Base-by-base conservation (phyloP, 1,284 basidiomycete species). In the Sparassis latifolia region DNA sequence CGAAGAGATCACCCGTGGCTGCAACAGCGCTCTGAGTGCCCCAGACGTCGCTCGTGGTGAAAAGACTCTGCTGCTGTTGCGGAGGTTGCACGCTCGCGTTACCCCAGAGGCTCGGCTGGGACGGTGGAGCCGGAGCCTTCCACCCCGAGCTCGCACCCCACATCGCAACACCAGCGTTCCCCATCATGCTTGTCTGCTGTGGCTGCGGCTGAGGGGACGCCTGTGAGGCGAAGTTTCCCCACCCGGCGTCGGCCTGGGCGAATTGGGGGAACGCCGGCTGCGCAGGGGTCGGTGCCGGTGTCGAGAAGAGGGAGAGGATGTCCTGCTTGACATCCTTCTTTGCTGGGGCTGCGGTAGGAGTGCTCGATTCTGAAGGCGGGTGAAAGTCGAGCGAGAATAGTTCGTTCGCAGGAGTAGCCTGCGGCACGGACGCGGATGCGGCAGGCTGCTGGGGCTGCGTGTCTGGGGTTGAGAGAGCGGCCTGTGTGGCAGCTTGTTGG, bases 371-470 rank as follows among this genome's bases (percentile, higher is more conserved):
- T 10, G 74, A 53, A 0, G 81, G 74, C 0, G 82, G 73, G 57
- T 86, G 83, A 71, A 94, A 94, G 67, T 95, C 92, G 45, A 95
- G 81, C 35, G 86, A 82, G 64, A 95, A 94, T 2, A 96, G 71
- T 54, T 92, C 89, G 55, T 88, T 79, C 52, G 57, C 20, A 42
- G 58, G 39, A 46, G 57, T 35, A 43, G 60, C 31, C 33, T 45
- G 58, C 2, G 49, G 42, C 30, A 10, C 10, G 9, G 44, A 44
- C 10, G 64, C 51, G 20, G 66, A 53, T 3, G 63, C 60, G 9
- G 64, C 66, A 20, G 20, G 20, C 20, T 20, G 20, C 20, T 20
- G 20, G 20, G 1, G 20, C 53, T 43, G 72, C 50, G 42, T 61
- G 41, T 50, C 52, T 40, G 57, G 55, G 3, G 60, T 37, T 30